Evolutionary conservation across 202 grass and related monocot species (phyloP).

Genomic region (Elaeis oleifera): DNA sequence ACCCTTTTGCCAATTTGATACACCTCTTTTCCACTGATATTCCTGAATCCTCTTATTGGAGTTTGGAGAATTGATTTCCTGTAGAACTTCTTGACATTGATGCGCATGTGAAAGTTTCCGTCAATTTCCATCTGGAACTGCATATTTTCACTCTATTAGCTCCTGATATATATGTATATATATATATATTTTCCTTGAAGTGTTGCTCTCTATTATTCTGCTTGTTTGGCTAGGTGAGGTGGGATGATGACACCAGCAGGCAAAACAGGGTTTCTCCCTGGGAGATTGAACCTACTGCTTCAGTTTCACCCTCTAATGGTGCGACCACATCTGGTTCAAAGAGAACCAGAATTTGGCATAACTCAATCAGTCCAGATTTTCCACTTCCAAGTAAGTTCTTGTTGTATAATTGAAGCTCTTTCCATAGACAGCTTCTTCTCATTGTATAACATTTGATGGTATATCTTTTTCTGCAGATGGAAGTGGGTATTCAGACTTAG

Average conservation of each 20-base stretch:
- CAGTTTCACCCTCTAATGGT: background rate
- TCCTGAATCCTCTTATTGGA: no score
- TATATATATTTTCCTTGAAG: background rate
- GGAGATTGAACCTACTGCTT: slow-evolving; percentile 11
- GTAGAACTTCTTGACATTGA: no score
- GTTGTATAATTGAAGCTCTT: background rate
- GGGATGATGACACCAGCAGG: slow-evolving; percentile 1
- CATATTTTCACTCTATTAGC: no score
- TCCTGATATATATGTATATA: background rate
- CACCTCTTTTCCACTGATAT: no score
- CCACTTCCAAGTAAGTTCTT: slow-evolving; percentile 9
- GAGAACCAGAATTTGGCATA: slow-evolving; percentile 3
- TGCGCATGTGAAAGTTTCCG: no score
- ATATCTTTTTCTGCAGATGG: slow-evolving; percentile 1
- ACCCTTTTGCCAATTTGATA: no score
- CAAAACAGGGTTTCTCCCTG: slow-evolving; percentile 15
- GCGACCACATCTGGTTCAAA: background rate
- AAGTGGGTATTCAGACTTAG: slow-evolving; percentile 5
- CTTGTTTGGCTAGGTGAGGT: slow-evolving; percentile 13
- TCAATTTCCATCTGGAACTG: no score
- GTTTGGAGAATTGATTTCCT: no score
- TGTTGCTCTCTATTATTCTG: background rate
- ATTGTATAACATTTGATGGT: no score
- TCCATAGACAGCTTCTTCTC: no score
- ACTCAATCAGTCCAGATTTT: background rate